These are phyloP conservation scores for Agrocybe praecox DNA, from an alignment of 768 basidiomycete species.

Conservation along the genomic window DNA sequence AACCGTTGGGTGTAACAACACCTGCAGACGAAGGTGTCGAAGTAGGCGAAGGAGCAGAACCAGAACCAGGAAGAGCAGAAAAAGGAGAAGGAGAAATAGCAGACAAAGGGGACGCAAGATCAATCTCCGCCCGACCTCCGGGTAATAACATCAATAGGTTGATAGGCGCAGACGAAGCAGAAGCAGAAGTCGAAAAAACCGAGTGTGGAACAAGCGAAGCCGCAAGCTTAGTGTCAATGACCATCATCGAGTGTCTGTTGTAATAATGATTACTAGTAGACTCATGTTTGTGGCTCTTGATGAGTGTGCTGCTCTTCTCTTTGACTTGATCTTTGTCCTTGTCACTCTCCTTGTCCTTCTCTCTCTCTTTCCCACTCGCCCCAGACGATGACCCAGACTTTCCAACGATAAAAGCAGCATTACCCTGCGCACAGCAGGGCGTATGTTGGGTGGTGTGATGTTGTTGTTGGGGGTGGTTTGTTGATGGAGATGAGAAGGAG, in stretches of 20 bases:
- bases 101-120: not conserved
- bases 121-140: not conserved
- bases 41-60: not conserved
- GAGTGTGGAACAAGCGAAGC: not conserved
- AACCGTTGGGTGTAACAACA: too few relatives aligned
- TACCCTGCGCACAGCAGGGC: conserved; percentile 40
- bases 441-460: conserved; percentile 62
- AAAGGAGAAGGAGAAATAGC: not conserved
- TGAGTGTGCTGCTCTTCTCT: not conserved
- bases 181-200: not conserved
- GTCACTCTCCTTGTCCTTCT: too few relatives aligned
- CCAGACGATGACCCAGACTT: not conserved
- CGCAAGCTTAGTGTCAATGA: not conserved
- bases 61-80: too few relatives aligned
- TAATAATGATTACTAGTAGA: too few relatives aligned
- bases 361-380: not conserved
- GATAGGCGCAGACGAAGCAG: too few relatives aligned
- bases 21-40: too few relatives aligned
- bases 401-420: conserved; percentile 22
- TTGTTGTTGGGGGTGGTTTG: conserved; percentile 54
- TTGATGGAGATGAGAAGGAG: conserved; percentile 2
- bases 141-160: too few relatives aligned
- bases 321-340: too few relatives aligned
- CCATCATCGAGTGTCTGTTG: not conserved
- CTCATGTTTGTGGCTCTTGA: too few relatives aligned